A percentile compares a stretch with the other conserved stretches of the same genome.
These are phyloP conservation scores for Fusarium sp. DNA, from an alignment of 2,329 filamentous ascomycete genomes.

Conservation along the genomic window DNA sequence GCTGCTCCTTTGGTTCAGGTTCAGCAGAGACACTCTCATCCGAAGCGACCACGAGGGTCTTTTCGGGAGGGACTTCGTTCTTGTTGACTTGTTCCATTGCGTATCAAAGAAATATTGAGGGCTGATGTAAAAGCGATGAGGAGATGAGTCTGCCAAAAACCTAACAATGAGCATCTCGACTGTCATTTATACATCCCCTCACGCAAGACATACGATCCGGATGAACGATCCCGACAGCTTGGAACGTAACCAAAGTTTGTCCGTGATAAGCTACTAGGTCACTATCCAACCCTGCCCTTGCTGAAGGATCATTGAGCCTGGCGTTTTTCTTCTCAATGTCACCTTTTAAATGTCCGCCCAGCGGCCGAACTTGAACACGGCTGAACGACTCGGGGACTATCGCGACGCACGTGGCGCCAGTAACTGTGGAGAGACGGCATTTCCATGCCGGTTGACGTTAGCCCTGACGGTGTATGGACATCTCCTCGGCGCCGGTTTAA, in stretches of 20 bases:
- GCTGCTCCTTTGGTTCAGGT: neutral
- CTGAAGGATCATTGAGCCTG: neutral
- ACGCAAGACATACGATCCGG: neutral
- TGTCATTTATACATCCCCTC: neutral
- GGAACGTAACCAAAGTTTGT: conserved; percentile 1
- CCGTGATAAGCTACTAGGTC: neutral
- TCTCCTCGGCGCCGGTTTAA: neutral
- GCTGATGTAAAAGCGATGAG: neutral
- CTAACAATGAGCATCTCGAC: neutral
- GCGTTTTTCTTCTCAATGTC: neutral
- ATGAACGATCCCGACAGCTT: neutral
- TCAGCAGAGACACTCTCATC: conserved; percentile 4
- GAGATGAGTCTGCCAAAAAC: neutral
- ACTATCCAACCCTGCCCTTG: neutral
- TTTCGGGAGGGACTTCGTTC: neutral
- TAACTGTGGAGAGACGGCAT: neutral
- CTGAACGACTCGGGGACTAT: neutral
- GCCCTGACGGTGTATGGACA: neutral
- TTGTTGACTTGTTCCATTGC: neutral
- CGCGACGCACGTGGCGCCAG: neutral
- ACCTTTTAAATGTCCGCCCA: neutral
- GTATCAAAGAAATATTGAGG: neutral
- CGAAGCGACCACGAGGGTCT: conserved; percentile 2
- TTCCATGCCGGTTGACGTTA: neutral
- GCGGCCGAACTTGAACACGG: neutral